A percentile compares a stretch with the other conserved stretches of the same genome.
Conservation (phyloP, 2,329 filamentous ascomycete species). For the Ceratocystis huliohia region DNA sequence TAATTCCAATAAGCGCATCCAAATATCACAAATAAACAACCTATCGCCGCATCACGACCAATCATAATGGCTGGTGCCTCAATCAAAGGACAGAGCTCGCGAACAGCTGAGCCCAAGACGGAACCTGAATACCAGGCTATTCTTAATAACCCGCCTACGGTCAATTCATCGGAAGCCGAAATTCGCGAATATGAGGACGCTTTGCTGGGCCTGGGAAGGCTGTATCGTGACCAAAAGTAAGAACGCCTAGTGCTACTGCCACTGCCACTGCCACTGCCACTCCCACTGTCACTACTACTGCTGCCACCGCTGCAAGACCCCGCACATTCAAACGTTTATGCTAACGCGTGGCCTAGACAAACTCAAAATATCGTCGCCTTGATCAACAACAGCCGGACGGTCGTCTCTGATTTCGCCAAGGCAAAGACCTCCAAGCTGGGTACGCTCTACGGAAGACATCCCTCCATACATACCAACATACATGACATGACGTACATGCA, state of each 20-base stretch:
- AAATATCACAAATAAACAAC: too few species aligned
- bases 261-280: background rate
- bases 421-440: constrained; percentile 97
- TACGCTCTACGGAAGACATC: constrained; percentile 35
- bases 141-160: constrained; percentile 69
- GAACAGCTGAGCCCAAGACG: constrained; percentile 42
- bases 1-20: background rate
- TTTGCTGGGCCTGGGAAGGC: constrained; percentile 75
- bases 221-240: constrained; percentile 78
- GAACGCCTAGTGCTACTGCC: background rate
- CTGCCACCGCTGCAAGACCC: background rate
- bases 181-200: constrained; percentile 86
- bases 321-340: background rate
- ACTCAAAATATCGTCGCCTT: constrained; percentile 76
- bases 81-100: constrained; percentile 26
- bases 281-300: too few species aligned
- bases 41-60: background rate
- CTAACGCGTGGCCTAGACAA: constrained; percentile 40
- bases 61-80: constrained; percentile 57
- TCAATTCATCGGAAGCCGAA: constrained; percentile 62
- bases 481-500: constrained; percentile 9
- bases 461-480: background rate
- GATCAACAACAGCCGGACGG: constrained; percentile 77
- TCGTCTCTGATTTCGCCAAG: constrained; percentile 93
- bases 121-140: constrained; percentile 83